phyloP scores from a whole-genome alignment of 352 stramenopile species.

The Phytophthora pseudosyringae region DNA sequence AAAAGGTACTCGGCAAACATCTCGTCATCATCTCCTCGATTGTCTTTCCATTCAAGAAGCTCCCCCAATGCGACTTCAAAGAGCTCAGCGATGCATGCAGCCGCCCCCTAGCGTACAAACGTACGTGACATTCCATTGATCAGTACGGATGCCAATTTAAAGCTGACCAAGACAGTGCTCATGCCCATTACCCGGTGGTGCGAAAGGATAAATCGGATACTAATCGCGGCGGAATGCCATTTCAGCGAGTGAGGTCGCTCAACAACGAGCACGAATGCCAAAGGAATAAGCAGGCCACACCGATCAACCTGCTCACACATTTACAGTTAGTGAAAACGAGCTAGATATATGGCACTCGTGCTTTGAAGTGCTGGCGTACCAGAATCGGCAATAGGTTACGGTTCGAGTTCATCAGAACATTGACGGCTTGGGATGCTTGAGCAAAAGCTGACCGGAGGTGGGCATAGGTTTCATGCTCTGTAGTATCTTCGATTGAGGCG shows the following conservation, averaged over 20 bases:
- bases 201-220: slow-evolving; percentile 55
- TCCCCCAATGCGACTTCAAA: slow-evolving; percentile 29
- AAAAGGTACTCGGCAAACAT: slow-evolving; percentile 45
- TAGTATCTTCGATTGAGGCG: slow-evolving; percentile 40
- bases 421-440: slow-evolving; percentile 52
- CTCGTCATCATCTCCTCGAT: slow-evolving; percentile 22
- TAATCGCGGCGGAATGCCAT: slow-evolving; percentile 62
- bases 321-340: slow-evolving; percentile 5
- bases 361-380: slow-evolving; percentile 25
- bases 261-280: slow-evolving; percentile 64
- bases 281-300: slow-evolving; percentile 50
- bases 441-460: slow-evolving; percentile 65
- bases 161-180: not conserved
- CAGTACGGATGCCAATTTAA: not conserved
- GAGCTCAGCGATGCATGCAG: slow-evolving; percentile 20
- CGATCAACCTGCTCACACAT: slow-evolving; percentile 35
- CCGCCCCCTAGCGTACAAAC: slow-evolving; percentile 23
- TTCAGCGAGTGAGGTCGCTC: slow-evolving; percentile 64
- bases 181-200: slow-evolving; percentile 10
- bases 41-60: slow-evolving; percentile 28
- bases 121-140: not conserved
- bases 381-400: slow-evolving; percentile 46
- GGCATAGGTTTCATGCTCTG: slow-evolving; percentile 59
- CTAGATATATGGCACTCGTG: not conserved
- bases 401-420: slow-evolving; percentile 56